Base-by-base conservation (phyloP, 78 protist genomes). In the Diacronema lutheri region DNA sequence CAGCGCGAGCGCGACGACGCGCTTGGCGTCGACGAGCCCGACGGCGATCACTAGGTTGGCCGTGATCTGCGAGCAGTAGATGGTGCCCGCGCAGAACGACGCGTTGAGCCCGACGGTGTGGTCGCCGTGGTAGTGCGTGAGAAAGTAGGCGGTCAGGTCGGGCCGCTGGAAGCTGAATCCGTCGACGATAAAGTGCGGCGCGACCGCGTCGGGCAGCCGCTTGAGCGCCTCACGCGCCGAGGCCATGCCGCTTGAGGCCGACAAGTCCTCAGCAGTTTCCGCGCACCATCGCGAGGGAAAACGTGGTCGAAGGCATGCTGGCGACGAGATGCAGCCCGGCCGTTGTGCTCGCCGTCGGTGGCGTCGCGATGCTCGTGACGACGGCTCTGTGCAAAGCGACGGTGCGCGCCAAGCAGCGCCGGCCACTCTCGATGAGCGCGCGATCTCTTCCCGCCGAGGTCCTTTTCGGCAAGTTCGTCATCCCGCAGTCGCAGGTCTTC, bases 101-200 rank as follows among this genome's bases (percentile, higher is more conserved):
- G 58, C 61, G 38, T 29, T 13, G 37, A 82, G 41, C 19, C 86
- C 86, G n/a, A 11, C 0, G 13, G 44, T 50, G 71, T 82, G 86
- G 61, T 82, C 86, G 10, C 35, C 1, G 50, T 82, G 86, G 25
- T n/a, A 60, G 61, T 82, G 86, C 11, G 86, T 82, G 26, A 82
- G 71, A 2, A 64, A 46, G 61, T 82, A 82, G 50, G 61, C 79
- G n/a, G 29, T 5, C n/a, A 71, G 61, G 55, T 16, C 33, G 40
- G 44, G 23, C 23, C 7, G 25, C 13, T 1, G 20, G 76, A 50
- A 82, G 72, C 37, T 12, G 61, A 82, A 82, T 41, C 74, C 86
- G 61, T 82, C 86, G n/a, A 82, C 86, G 62, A 82, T 50, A 33
- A 64, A 82, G 12, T 19, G 31, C 23, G 86, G 72, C 16, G 50